Percentiles rank a stretch among this genome's conserved stretches.
These are phyloP conservation scores for Septoria petroselini DNA, from an alignment of 2,329 filamentous ascomycete species.

Conservation along the genomic window DNA sequence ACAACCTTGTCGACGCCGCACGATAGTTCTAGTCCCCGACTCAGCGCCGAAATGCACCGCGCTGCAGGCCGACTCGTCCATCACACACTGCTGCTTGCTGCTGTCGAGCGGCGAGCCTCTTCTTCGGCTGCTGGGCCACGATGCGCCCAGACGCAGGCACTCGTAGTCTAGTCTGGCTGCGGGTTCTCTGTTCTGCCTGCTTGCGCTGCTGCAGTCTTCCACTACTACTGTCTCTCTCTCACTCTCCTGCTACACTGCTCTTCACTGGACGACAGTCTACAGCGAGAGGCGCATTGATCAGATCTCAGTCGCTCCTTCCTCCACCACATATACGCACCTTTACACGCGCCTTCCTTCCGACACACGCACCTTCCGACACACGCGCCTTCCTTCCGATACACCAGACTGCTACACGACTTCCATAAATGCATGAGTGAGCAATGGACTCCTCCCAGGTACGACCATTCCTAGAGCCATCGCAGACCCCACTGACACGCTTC, in stretches of 20 bases:
- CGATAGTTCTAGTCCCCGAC: neutral
- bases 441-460: slow-evolving; percentile 25
- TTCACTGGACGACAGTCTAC: no score
- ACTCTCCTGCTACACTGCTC: no score
- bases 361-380: neutral
- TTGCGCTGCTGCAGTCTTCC: neutral
- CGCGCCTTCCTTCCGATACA: neutral
- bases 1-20: neutral
- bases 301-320: no score
- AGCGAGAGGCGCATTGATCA: no score
- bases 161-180: neutral
- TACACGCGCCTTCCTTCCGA: no score
- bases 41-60: neutral
- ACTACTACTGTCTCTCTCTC: no score
- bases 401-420: neutral
- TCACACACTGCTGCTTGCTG: neutral
- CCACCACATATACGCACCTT: no score
- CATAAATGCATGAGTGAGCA: slow-evolving; percentile 16
- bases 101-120: slow-evolving; percentile 9
- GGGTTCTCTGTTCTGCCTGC: neutral
- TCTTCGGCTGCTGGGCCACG: slow-evolving; percentile 7
- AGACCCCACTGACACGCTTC: slow-evolving; percentile 14
- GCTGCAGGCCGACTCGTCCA: slow-evolving; percentile 11
- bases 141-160: slow-evolving; percentile 3
- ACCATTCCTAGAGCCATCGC: neutral